A percentile compares a stretch with the other conserved stretches of the same genome.
Conservation (phyloP, 2,329 filamentous ascomycete species). For the Metarhizium anisopliae region DNA sequence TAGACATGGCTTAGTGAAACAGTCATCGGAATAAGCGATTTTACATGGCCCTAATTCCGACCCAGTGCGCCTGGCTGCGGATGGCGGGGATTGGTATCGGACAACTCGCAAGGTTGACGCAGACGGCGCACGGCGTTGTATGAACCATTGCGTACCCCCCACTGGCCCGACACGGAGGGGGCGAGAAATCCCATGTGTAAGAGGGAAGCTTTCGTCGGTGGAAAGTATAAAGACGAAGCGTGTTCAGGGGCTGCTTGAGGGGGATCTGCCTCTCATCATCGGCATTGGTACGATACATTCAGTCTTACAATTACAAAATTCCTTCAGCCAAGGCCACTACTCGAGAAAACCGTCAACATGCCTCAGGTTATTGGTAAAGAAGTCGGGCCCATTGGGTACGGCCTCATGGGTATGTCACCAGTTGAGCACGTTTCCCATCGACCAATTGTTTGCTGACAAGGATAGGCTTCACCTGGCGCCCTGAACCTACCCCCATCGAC, state of each 20-base stretch:
- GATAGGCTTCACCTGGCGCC: slow-evolving; percentile 35
- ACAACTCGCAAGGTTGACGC: too few relatives aligned
- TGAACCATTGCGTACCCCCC: background rate
- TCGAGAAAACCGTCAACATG: background rate
- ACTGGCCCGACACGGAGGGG: background rate
- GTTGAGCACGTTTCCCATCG: background rate
- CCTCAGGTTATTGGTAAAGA: slow-evolving; percentile 25
- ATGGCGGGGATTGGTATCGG: background rate
- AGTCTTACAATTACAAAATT: too few relatives aligned
- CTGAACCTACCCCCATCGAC: slow-evolving; percentile 30
- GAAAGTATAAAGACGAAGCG: background rate
- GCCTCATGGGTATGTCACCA: slow-evolving; percentile 40
- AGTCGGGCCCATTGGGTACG: slow-evolving; percentile 42
- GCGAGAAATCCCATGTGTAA: background rate
- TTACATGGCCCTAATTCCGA: background rate
- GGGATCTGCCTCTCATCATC: background rate
- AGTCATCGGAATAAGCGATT: background rate
- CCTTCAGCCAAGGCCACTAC: too few relatives aligned
- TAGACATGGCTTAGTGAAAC: background rate
- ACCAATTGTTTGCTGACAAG: background rate
- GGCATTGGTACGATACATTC: background rate
- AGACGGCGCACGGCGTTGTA: too few relatives aligned
- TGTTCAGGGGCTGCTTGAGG: background rate
- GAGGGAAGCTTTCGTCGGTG: background rate
- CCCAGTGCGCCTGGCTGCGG: background rate